These are phyloP conservation scores for Paramecium biaurelia DNA, from an alignment of 73 alveolate genomes.

Conservation along the genomic window DNA sequence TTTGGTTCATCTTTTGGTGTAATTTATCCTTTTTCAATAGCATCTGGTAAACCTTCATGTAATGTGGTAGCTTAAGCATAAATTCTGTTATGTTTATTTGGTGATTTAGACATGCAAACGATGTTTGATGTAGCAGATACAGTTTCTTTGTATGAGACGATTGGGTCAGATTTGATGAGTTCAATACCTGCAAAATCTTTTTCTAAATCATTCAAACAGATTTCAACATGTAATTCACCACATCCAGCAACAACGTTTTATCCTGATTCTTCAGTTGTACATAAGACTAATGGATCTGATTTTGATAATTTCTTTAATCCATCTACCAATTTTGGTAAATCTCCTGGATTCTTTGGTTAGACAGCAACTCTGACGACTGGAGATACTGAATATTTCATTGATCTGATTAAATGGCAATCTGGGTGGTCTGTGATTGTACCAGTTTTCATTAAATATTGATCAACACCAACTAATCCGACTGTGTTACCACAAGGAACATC, in stretches of 20 bases:
- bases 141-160: slow-evolving; percentile 90
- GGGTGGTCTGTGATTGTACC: slow-evolving; percentile 97
- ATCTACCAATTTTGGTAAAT: slow-evolving; percentile 87
- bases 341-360: slow-evolving; percentile 93
- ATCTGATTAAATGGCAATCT: slow-evolving; percentile 93
- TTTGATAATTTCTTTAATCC: slow-evolving; percentile 90
- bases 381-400: slow-evolving; percentile 98
- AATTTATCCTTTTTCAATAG: slow-evolving; percentile 73
- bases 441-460: slow-evolving; percentile 91
- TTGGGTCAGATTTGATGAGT: slow-evolving; percentile 81
- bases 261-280: slow-evolving; percentile 81
- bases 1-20: slow-evolving; percentile 87
- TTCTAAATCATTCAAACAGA: slow-evolving; percentile 77
- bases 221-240: slow-evolving; percentile 93
- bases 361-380: slow-evolving; percentile 99
- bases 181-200: slow-evolving; percentile 74
- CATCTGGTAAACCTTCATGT: slow-evolving; percentile 78
- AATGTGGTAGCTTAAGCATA: slow-evolving; percentile 78
- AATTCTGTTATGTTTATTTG: slow-evolving; percentile 89
- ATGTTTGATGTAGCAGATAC: slow-evolving; percentile 67
- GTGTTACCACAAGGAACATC: slow-evolving; percentile 99
- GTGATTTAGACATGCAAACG: slow-evolving; percentile 88
- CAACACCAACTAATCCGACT: slow-evolving; percentile 96
- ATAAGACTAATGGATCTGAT: slow-evolving; percentile 87
- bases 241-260: slow-evolving; percentile 88